phyloP scores from a whole-genome alignment of 768 basidiomycete genomes.

The Botryobasidium botryosum region DNA sequence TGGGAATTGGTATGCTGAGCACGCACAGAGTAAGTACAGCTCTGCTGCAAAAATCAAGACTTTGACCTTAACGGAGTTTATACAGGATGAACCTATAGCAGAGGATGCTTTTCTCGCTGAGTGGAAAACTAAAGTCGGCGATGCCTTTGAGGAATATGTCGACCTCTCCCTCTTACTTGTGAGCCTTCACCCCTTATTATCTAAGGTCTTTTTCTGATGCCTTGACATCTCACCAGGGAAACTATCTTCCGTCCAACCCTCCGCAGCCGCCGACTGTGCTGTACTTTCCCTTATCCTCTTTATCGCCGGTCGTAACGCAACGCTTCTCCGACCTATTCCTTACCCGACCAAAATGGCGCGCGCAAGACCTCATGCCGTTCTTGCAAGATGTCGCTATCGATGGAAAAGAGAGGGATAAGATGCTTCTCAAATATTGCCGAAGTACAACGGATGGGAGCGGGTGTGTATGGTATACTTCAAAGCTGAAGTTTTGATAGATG shows the following conservation, averaged over 20 bases:
- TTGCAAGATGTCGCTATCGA: conserved; percentile 69
- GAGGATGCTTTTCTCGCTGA: conserved; percentile 38
- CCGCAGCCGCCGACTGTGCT: conserved; percentile 20
- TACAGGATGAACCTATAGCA: conserved; percentile 41
- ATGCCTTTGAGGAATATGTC: conserved; percentile 50
- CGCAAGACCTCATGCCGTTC: conserved; percentile 68
- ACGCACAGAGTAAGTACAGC: conserved; percentile 25
- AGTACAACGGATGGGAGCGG: conserved; percentile 52
- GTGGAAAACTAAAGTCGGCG: conserved; percentile 66
- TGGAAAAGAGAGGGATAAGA: conserved; percentile 70
- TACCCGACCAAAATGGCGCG: conserved; percentile 56
- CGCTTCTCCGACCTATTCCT: conserved; percentile 85
- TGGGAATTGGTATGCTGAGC: conserved; percentile 57
- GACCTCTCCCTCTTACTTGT: conserved; percentile 55
- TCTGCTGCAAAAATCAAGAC: no score
- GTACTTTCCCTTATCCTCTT: conserved; percentile 58
- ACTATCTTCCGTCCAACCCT: conserved; percentile 37
- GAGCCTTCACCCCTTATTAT: conserved; percentile 15
- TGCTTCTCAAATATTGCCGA: conserved; percentile 74
- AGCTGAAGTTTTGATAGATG: conserved; percentile 23
- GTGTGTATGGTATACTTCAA: conserved; percentile 50
- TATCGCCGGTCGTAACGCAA: conserved; percentile 60
- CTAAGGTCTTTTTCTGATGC: conserved; percentile 1
- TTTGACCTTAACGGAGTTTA: neutral
- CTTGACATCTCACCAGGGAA: conserved; percentile 35